phyloP scores from a whole-genome alignment of 805 yeast species.

The Ogataea neopini region DNA sequence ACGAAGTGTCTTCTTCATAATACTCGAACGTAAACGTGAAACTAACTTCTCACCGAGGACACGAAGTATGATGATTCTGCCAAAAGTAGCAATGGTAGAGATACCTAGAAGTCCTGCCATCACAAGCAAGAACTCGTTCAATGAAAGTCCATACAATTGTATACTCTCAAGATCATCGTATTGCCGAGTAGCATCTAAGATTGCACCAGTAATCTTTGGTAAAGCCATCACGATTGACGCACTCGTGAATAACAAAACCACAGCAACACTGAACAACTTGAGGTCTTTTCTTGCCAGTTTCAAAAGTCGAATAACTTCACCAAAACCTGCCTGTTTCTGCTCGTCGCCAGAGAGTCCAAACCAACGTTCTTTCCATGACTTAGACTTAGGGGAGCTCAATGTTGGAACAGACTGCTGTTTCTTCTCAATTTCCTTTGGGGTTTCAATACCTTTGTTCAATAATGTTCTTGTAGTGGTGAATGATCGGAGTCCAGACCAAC shows the following conservation, averaged over 20 bases:
- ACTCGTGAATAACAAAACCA: slow-evolving; percentile 45
- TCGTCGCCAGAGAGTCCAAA: slow-evolving; percentile 35
- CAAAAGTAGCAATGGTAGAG: slow-evolving; percentile 80
- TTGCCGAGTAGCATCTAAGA: slow-evolving; percentile 49
- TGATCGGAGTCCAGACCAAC: background rate
- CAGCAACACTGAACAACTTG: slow-evolving; percentile 44
- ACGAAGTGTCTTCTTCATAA: slow-evolving; percentile 72
- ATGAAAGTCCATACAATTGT: slow-evolving; percentile 56
- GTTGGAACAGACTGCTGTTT: background rate
- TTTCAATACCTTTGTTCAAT: background rate
- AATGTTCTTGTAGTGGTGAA: background rate
- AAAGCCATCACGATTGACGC: slow-evolving; percentile 52
- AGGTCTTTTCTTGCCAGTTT: slow-evolving; percentile 47
- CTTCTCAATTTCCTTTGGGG: background rate
- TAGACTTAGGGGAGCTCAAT: background rate
- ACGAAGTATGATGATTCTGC: slow-evolving; percentile 72
- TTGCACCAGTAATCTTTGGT: slow-evolving; percentile 58
- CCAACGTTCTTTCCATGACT: slow-evolving; percentile 32
- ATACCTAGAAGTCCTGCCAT: slow-evolving; percentile 63
- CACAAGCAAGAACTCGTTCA: slow-evolving; percentile 59
- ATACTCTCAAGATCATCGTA: slow-evolving; percentile 28
- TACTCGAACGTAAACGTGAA: slow-evolving; percentile 75
- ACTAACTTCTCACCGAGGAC: slow-evolving; percentile 85
- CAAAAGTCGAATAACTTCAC: slow-evolving; percentile 42
- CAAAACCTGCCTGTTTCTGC: slow-evolving; percentile 35